Percentiles rank a stretch among this genome's conserved stretches.
Evolutionary conservation across 106 monocot genomes (phyloP).

Genomic region (Dendrobium officinale): DNA sequence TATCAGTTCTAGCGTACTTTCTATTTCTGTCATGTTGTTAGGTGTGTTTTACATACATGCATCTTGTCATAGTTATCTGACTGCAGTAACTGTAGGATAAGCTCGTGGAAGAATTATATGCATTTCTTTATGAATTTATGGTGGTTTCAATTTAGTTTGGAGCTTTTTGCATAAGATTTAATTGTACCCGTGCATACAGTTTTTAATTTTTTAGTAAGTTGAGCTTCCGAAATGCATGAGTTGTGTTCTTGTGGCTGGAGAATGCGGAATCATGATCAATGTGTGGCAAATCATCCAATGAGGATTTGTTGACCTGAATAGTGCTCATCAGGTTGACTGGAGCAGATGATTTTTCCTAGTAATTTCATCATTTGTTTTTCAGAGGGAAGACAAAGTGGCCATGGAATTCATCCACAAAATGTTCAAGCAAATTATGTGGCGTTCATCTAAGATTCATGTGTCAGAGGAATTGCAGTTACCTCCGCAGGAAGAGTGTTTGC

Average conservation of each 20-base stretch:
- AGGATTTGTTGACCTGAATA: neutral
- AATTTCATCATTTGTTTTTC: conserved; percentile 22
- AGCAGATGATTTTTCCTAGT: neutral
- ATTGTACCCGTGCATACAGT: neutral
- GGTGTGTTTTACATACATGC: neutral
- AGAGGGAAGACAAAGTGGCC: conserved; percentile 59
- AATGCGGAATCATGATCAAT: neutral
- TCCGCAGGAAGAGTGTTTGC: conserved; percentile 66
- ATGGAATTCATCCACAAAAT: conserved; percentile 74
- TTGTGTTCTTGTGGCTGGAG: neutral
- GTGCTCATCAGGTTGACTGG: neutral
- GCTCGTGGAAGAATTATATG: neutral
- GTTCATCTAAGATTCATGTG: conserved; percentile 89
- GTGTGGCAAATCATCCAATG: neutral
- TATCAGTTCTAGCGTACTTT: neutral
- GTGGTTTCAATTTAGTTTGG: neutral
- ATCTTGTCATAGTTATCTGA: neutral
- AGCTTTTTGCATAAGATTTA: neutral
- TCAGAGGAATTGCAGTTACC: conserved; percentile 83
- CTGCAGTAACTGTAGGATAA: neutral
- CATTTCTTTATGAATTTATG: neutral
- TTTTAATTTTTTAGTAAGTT: neutral
- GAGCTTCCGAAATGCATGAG: neutral
- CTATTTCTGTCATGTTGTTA: conserved; percentile 5
- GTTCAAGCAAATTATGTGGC: conserved; percentile 94